Evolutionary conservation across 176 grass and related monocot species (phyloP).

Genomic region (Eragrostis nindensis): DNA sequence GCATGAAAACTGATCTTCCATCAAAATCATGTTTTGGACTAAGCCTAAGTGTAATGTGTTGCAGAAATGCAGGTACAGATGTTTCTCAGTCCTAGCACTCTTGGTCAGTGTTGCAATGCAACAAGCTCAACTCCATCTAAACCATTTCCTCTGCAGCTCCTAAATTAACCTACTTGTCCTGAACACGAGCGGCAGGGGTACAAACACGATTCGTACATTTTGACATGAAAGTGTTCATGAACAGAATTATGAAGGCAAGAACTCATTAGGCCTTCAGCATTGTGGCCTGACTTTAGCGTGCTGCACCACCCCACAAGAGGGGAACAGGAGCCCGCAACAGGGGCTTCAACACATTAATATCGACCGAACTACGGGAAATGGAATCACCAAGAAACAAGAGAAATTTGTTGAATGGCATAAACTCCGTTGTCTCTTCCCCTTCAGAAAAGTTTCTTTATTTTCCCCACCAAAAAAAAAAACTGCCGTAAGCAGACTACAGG

Average conservation of each 20-base stretch:
- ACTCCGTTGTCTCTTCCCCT: background rate
- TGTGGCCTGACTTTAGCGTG: background rate
- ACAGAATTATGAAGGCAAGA: background rate
- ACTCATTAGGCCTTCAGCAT: too few relatives aligned
- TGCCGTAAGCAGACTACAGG: background rate
- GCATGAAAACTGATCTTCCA: background rate
- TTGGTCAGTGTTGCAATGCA: background rate
- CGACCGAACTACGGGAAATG: background rate
- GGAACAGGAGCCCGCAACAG: background rate
- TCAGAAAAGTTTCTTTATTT: rapidly evolving
- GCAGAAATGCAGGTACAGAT: background rate
- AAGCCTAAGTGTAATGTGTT: background rate
- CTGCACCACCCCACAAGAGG: background rate
- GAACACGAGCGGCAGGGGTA: background rate
- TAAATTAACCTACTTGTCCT: background rate
- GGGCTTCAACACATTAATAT: background rate
- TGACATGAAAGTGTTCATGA: background rate
- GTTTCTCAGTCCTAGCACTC: background rate
- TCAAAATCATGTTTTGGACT: background rate
- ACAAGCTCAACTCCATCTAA: background rate
- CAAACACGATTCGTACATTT: background rate
- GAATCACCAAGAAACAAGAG: background rate
- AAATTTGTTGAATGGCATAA: background rate
- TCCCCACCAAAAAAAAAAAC: too few relatives aligned
- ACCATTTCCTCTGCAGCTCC: background rate